Conservation (phyloP, 2,329 filamentous ascomycete species). For the Claviceps humidiphila region DNA sequence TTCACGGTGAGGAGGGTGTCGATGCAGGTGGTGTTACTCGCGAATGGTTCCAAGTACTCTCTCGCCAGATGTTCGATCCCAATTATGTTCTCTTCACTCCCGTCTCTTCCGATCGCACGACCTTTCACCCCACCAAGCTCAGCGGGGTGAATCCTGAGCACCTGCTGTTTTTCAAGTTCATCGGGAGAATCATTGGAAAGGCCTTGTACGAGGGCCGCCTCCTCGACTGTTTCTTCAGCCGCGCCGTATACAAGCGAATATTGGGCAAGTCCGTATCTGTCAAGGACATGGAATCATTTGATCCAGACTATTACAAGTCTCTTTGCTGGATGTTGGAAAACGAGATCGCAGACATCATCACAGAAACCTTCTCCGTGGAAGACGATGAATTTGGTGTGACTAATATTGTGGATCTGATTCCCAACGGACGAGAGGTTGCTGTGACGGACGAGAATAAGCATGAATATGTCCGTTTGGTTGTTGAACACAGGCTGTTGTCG, state of each 20-base stretch:
- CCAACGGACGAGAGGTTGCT: slow-evolving; percentile 77
- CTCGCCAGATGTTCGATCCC: slow-evolving; percentile 96
- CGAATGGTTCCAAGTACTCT: slow-evolving; percentile 97
- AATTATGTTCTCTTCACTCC: slow-evolving; percentile 95
- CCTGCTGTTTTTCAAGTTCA: slow-evolving; percentile 97
- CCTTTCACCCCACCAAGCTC: slow-evolving; percentile 93
- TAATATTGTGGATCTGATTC: slow-evolving; percentile 73
- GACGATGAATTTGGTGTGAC: slow-evolving; percentile 88
- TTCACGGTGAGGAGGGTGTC: slow-evolving; percentile 94
- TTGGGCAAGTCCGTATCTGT: slow-evolving; percentile 89
- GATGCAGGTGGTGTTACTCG: slow-evolving; percentile 95
- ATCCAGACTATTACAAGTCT: slow-evolving; percentile 98
- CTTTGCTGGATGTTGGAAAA: slow-evolving; percentile 97
- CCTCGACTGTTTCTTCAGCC: slow-evolving; percentile 96
- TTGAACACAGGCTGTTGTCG: slow-evolving; percentile 82
- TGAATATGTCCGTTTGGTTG: slow-evolving; percentile 87
- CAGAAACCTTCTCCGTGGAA: slow-evolving; percentile 89
- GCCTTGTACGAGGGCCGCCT: slow-evolving; percentile 92
- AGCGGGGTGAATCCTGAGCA: slow-evolving; percentile 93
- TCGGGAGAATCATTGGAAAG: slow-evolving; percentile 95
- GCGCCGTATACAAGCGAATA: slow-evolving; percentile 96
- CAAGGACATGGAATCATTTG: slow-evolving; percentile 98
- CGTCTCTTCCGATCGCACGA: slow-evolving; percentile 92
- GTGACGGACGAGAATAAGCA: slow-evolving; percentile 98
- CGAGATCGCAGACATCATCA: slow-evolving; percentile 95